These are phyloP conservation scores for Huntiella moniliformis DNA, from an alignment of 2,329 filamentous ascomycete genomes.

Conservation along the genomic window DNA sequence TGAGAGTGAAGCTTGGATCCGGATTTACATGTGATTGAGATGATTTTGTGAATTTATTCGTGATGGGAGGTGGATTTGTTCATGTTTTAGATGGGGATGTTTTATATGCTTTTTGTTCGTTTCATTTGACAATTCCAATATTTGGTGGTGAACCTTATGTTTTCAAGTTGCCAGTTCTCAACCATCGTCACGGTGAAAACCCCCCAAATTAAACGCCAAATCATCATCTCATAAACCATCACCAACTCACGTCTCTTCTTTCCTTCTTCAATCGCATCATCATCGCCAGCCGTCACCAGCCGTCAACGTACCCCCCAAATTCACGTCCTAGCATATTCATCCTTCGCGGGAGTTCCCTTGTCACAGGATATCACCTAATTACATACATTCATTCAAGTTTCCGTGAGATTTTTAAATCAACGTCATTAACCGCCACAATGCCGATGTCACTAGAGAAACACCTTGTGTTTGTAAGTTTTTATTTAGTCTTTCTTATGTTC, in stretches of 20 bases:
- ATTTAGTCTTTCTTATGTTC: neutral
- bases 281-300: neutral
- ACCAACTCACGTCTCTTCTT: too few species aligned
- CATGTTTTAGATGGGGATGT: neutral
- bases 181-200: too few species aligned
- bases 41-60: too few species aligned
- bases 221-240: too few species aligned
- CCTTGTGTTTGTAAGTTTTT: slow-evolving; percentile 51
- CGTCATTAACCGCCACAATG: slow-evolving; percentile 23
- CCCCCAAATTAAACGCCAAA: too few species aligned
- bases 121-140: neutral
- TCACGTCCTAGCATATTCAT: too few species aligned
- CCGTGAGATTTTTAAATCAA: neutral
- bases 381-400: neutral
- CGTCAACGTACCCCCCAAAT: too few species aligned
- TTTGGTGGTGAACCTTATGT: neutral
- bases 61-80: too few species aligned
- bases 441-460: slow-evolving; percentile 66
- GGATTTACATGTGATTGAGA: too few species aligned
- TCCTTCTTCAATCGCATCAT: neutral
- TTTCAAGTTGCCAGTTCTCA: neutral
- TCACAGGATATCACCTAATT: neutral
- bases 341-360: too few species aligned
- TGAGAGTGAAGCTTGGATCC: too few species aligned
- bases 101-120: neutral